Evolutionary conservation across 257 asterid species (phyloP), one percentile per base, ranked within the genome.

Genomic region (Nicotiana benthamiana): DNA sequence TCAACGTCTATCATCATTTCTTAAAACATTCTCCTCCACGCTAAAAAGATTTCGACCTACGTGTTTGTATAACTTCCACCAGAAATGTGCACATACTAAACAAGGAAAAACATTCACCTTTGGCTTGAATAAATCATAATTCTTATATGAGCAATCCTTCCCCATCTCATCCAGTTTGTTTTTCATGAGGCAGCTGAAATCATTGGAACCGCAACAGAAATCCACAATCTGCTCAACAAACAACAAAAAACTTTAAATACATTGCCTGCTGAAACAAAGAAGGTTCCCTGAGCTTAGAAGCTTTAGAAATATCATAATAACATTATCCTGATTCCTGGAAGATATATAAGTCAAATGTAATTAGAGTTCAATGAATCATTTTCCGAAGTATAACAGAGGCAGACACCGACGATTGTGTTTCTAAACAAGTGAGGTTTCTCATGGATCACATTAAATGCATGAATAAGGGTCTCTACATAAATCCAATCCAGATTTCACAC

Each of bases 131-230:
- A 91, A 65, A 86, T 96, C 99, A 83, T 87, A 96, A 85, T 96
- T 96, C 85, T 84, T 96, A 87, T 72, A 96, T 30, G 83, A 90
- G 86, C 97, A 90, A 12, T 26, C 82, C 87, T 88, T 96, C 52
- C 95, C 96, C 80, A 85, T 72, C 75, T 85, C 91, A 82, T 90
- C 92, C 76, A 96, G 84, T 86, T 92, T 93, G 84, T 86, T 77
- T 86, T 94, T 91, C 94, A 89, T 87, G 56, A 94, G 90, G 85
- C 92, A 90, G 87, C 98, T 94, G 83, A 96, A 96, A 68, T 96
- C 98, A 36, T 94, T 96, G 54, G 97, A 87, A 62, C 99, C 99
- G 53, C 99, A 96, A 84, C 97, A 90, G 84, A 92, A 91, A 90
- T 96, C 97, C 84, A 96, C 97, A 27, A 96, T 80, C 99, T 95